Percentiles rank a stretch among this genome's conserved stretches.
Conservation (phyloP, 1,284 basidiomycete genomes). For the Volvariella volvacea region DNA sequence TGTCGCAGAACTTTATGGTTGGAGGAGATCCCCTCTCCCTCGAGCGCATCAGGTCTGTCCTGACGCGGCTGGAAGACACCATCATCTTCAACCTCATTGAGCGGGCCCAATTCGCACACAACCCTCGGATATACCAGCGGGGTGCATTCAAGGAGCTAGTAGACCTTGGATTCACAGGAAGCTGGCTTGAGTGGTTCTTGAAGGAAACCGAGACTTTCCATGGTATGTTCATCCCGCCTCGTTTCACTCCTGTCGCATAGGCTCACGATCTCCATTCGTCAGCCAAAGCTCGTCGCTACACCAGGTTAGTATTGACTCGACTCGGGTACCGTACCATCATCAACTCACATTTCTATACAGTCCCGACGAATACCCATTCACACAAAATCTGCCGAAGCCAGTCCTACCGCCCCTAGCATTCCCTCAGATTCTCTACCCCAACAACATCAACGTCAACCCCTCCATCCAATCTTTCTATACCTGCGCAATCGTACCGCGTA, state of each 20-base stretch:
- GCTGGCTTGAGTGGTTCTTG: constrained; percentile 97
- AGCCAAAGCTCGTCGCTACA: constrained; percentile 93
- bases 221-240: constrained; percentile 48
- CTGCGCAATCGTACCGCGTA: constrained; percentile 73
- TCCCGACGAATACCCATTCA: constrained; percentile 98
- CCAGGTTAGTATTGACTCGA: constrained; percentile 51
- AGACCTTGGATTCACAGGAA: constrained; percentile 69
- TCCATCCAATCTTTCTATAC: constrained; percentile 90
- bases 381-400: constrained; percentile 75
- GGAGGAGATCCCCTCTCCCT: constrained; percentile 76
- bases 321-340: constrained; percentile 1
- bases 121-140: constrained; percentile 83
- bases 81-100: constrained; percentile 98
- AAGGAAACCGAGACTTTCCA: constrained; percentile 93
- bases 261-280: constrained; percentile 5
- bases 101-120: constrained; percentile 93
- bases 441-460: constrained; percentile 82
- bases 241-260: not conserved
- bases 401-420: constrained; percentile 74
- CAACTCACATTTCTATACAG: constrained; percentile 31
- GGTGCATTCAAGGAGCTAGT: constrained; percentile 76
- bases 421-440: constrained; percentile 78
- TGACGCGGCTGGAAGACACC: constrained; percentile 93
- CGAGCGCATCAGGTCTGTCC: constrained; percentile 80
- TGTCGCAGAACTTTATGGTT: constrained; percentile 67